Evolutionary conservation across 2,329 filamentous ascomycete genomes (phyloP).

Genomic region (Calycina herbarum): DNA sequence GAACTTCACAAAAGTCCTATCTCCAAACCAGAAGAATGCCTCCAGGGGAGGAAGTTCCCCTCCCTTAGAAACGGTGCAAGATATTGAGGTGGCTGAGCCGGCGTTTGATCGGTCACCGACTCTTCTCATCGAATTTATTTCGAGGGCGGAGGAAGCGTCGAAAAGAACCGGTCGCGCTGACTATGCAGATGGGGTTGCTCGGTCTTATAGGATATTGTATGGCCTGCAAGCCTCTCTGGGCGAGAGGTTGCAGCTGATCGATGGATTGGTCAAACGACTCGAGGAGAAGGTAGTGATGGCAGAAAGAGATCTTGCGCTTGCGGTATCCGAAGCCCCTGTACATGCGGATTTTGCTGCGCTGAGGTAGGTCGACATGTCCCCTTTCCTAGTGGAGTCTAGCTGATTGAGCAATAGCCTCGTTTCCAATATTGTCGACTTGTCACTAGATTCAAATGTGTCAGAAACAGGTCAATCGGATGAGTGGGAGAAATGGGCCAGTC

Average conservation of each 20-base stretch:
- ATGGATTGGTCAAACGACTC: slow-evolving; percentile 58
- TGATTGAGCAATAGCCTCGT: slow-evolving; percentile 27
- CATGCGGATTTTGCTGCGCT: slow-evolving; percentile 71
- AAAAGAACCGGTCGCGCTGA: slow-evolving; percentile 79
- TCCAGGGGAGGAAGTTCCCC: background rate
- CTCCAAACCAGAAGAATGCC: background rate
- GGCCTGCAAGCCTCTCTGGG: slow-evolving; percentile 50
- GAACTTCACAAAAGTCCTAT: slow-evolving; percentile 18
- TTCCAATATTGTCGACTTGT: slow-evolving; percentile 29
- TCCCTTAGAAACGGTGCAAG: background rate
- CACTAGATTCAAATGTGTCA: slow-evolving; percentile 10
- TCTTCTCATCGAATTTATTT: slow-evolving; percentile 49
- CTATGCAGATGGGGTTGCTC: slow-evolving; percentile 87
- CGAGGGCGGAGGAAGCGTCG: slow-evolving; percentile 57
- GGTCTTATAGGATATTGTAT: slow-evolving; percentile 70
- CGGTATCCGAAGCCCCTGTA: slow-evolving; percentile 65
- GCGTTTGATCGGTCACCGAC: slow-evolving; percentile 10
- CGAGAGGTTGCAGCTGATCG: slow-evolving; percentile 52
- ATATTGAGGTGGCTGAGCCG: background rate
- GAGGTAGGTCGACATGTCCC: slow-evolving; percentile 44
- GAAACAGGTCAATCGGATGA: slow-evolving; percentile 5
- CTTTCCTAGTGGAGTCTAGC: background rate
- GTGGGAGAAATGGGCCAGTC: slow-evolving; percentile 20
- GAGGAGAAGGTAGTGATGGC: slow-evolving; percentile 65
- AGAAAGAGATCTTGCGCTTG: slow-evolving; percentile 62